phyloP scores from a whole-genome alignment of 1,139 yeast species.

The Zygoascus sp. region DNA sequence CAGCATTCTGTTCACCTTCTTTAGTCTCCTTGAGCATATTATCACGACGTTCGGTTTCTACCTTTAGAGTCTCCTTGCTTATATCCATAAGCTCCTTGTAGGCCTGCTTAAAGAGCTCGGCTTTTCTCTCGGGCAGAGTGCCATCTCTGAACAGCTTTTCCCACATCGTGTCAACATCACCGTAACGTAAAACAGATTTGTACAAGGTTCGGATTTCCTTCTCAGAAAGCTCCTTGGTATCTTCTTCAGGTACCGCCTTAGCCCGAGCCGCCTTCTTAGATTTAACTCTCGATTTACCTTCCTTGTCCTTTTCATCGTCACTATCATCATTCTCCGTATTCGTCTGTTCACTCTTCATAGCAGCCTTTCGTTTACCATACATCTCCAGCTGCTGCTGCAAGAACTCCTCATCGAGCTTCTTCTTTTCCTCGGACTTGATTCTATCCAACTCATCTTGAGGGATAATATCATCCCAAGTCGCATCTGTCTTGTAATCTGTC shows the following conservation, averaged over 20 bases:
- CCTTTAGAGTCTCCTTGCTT: slow-evolving; percentile 59
- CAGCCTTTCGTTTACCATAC: slow-evolving; percentile 75
- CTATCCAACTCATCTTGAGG: slow-evolving; percentile 90
- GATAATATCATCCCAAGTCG: slow-evolving; percentile 98
- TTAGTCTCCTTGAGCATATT: slow-evolving; percentile 56
- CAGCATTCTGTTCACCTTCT: slow-evolving; percentile 45
- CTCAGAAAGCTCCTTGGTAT: slow-evolving; percentile 65
- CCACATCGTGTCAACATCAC: slow-evolving; percentile 72
- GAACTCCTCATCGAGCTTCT: slow-evolving; percentile 77
- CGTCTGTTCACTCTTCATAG: slow-evolving; percentile 44
- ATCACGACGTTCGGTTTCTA: slow-evolving; percentile 64
- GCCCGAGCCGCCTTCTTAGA: slow-evolving; percentile 25
- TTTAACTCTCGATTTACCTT: slow-evolving; percentile 23
- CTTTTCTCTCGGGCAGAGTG: slow-evolving; percentile 77
- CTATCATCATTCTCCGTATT: slow-evolving; percentile 40
- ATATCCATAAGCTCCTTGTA: slow-evolving; percentile 63
- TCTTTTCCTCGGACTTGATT: slow-evolving; percentile 87
- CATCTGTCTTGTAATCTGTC: slow-evolving; percentile 96
- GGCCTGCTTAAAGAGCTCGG: slow-evolving; percentile 73
- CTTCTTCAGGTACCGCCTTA: slow-evolving; percentile 20
- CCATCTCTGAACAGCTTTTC: slow-evolving; percentile 89
- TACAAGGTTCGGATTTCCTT: slow-evolving; percentile 85
- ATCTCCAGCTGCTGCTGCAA: slow-evolving; percentile 86
- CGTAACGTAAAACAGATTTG: slow-evolving; percentile 74
- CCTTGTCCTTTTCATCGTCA: slow-evolving; percentile 35